Base-by-base conservation (phyloP, 441 rosid genomes). In the Monsonia emarginata region DNA sequence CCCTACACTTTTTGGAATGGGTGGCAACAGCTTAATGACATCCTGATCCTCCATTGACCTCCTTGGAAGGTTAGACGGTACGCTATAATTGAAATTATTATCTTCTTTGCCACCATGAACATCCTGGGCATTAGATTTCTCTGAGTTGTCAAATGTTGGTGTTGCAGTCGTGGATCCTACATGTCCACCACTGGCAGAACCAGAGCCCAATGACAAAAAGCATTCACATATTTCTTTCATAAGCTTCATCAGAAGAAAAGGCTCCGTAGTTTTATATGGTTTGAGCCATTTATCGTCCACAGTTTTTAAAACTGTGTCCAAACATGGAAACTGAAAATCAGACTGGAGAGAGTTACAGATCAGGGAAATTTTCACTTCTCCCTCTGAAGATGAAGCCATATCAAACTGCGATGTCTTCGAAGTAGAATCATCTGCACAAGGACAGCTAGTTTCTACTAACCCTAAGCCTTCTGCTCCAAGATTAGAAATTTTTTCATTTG, bases 291-390 rank as follows among this genome's bases (percentile, higher is more conserved):
- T 85, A 69, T 82, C 89, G 74, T 88, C 88, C 90, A 85, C 58
- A 8, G 11, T 80, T 81, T 79, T 81, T 72, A 85, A 80, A 69
- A 90, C 86, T 46, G 80, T 89, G 69, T 89, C 89, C 74, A 81
- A 69, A 78, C 78, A 78, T 75, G 92, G 94, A 81, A 84, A 65
- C 63, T 68, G 86, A 57, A 75, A 74, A 70, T 75, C 81, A 25
- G 83, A 75, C 46, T 80, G 79, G 74, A 83, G 84, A 74, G 76
- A 65, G 72, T 75, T 73, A 80, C 82, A 93, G 78, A 84, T 85
- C 46, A 93, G 74, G 27, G 58, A 79, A 67, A 90, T 78, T 82
- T 87, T 88, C 84, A 90, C 96, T 78, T 88, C 97, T 78, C 97
- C 96, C 65, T 65, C 66, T 25, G 83, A 67, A 2, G 95, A 85